These are phyloP conservation scores for Kazachstania taianensis DNA, from an alignment of 805 yeast species.

Conservation along the genomic window DNA sequence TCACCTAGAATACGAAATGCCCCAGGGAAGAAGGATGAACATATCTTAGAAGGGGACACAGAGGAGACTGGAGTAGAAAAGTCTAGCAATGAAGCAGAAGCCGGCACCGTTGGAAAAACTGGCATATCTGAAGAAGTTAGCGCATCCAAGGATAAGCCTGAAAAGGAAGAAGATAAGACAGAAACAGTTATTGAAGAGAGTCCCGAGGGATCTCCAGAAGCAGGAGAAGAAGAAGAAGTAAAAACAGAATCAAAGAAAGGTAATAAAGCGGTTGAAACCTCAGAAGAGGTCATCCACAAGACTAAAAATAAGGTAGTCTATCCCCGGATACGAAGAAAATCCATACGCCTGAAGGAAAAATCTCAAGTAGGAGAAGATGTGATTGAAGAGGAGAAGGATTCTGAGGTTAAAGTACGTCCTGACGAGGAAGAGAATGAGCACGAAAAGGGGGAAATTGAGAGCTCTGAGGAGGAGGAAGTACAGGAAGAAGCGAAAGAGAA, in stretches of 20 bases:
- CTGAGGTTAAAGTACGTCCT: constrained; percentile 12
- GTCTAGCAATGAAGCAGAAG: background rate
- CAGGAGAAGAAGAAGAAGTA: background rate
- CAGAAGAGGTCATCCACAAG: constrained; percentile 5
- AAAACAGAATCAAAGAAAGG: constrained; percentile 3
- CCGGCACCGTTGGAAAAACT: background rate
- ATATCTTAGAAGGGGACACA: background rate
- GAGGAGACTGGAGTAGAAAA: background rate
- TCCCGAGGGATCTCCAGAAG: background rate
- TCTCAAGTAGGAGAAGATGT: constrained; percentile 9
- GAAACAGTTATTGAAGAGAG: constrained; percentile 1
- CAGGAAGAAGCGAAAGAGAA: background rate
- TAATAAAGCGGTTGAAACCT: constrained; percentile 3
- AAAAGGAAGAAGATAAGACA: background rate
- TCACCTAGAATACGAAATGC: no score
- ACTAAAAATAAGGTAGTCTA: constrained; percentile 1
- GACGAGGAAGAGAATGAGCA: constrained; percentile 7
- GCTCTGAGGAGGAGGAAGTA: background rate
- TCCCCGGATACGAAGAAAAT: constrained; percentile 1
- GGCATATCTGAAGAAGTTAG: background rate
- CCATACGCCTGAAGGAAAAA: constrained; percentile 3
- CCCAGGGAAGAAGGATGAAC: background rate
- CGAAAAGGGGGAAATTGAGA: constrained; percentile 4
- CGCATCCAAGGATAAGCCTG: background rate
- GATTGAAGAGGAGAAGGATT: constrained; percentile 9